A percentile compares a stretch with the other conserved stretches of the same genome.
Conservation (phyloP, 2,329 filamentous ascomycete genomes). For the Cadophora gregata region DNA sequence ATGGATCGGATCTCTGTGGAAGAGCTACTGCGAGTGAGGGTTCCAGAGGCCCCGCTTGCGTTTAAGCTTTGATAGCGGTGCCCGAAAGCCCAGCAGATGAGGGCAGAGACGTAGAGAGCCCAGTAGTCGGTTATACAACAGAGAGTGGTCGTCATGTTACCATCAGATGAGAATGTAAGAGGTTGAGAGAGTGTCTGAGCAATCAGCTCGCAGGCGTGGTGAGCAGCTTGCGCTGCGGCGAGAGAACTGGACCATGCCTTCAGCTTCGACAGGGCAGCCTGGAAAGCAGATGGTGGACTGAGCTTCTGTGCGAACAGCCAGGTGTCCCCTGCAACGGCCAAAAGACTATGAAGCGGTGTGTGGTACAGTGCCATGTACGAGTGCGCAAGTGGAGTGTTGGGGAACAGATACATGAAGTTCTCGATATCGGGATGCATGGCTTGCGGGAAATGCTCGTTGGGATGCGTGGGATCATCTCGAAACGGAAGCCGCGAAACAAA, state of each 20-base stretch:
- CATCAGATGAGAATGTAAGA: slow-evolving; percentile 25
- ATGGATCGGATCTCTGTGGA: slow-evolving; percentile 22
- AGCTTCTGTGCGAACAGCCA: slow-evolving; percentile 64
- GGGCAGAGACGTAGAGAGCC: slow-evolving; percentile 60
- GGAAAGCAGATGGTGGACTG: slow-evolving; percentile 50
- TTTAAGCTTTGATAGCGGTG: slow-evolving; percentile 42
- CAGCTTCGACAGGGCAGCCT: slow-evolving; percentile 55
- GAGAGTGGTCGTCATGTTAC: slow-evolving; percentile 20
- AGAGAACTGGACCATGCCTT: slow-evolving; percentile 53
- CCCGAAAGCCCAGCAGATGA: slow-evolving; percentile 65
- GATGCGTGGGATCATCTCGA: slow-evolving; percentile 43
- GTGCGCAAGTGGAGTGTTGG: slow-evolving; percentile 53
- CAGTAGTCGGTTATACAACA: slow-evolving; percentile 56
- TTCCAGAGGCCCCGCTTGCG: slow-evolving; percentile 19
- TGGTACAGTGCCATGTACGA: slow-evolving; percentile 63
- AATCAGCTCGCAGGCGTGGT: slow-evolving; percentile 59
- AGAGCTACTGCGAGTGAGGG: slow-evolving; percentile 27
- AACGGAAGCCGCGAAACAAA: slow-evolving; percentile 38
- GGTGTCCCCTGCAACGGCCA: slow-evolving; percentile 63
- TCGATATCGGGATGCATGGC: slow-evolving; percentile 25
- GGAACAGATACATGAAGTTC: slow-evolving; percentile 49
- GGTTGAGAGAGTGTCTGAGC: slow-evolving; percentile 50
- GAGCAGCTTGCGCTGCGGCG: slow-evolving; percentile 52
- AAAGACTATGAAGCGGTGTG: slow-evolving; percentile 62
- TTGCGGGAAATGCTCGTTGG: slow-evolving; percentile 30